Evolutionary conservation across 768 basidiomycete species (phyloP), one percentile per base, ranked within the genome.

Genomic region (Boletus pseudo-olivaceus): DNA sequence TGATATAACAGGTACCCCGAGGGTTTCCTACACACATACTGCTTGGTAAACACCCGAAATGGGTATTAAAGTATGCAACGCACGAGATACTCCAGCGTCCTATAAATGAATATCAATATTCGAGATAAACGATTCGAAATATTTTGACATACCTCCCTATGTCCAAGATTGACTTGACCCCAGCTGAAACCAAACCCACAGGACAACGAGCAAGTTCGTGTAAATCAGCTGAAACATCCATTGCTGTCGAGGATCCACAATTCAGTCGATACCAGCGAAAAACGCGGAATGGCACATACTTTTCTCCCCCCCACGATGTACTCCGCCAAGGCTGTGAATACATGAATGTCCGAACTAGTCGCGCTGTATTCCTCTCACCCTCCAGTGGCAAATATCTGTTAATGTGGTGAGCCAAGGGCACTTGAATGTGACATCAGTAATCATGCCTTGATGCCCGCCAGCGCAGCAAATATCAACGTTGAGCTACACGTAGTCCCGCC

Each of bases 191-290:
- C 34, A 99, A 79, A 4, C 88, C 93, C 42, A 98, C 90, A 20
- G 94, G 89, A 62, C 92, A 96, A 19, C 91, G 80, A 20, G 89
- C 78, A 33, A 99, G 81, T 67, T 98, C 93, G 9, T 87, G 85
- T 15, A 99, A 76, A 68, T 99, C 96, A 15, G 96, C 93, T 15
- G 96, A 98, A 29, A 99, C 76, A 64, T 99, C 96, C 83, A 98
- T 84, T 17, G 91, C 93, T 97, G 61, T 40, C n/a, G 32, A n/a
- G 11, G 29, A 48, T 14, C 17, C 20, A 38, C 43, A 29, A 29
- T 35, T 46, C 14, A 57, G n/a, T 53, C 47, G 26, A 55, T 14
- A 53, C 29, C 26, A 29, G 23, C 51, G 47, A 27, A 14, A 23
- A 35, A 17, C 1, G 29, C 26, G 42, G 37, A 26, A 50, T 23